Evolutionary conservation across 23 red algal species (phyloP).

Genomic region (Agarophyton chilense): DNA sequence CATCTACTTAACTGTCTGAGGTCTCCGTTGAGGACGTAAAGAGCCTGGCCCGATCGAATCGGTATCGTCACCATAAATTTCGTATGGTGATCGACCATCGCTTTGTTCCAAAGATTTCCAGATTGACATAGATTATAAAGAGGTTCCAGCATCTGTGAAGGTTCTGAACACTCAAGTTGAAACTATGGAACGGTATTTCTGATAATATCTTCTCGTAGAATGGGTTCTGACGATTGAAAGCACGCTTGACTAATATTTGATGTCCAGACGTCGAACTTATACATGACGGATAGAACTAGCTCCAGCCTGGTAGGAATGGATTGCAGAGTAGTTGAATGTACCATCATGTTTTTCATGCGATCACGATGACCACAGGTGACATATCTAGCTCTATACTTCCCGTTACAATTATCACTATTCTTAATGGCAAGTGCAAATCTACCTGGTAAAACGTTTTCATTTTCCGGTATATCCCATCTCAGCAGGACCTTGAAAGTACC

Average conservation of each 20-base stretch:
- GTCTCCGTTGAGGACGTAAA: neutral
- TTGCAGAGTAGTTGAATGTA: conserved; percentile 20
- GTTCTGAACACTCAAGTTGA: neutral
- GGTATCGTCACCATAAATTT: neutral
- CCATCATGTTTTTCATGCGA: neutral
- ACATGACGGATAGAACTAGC: neutral
- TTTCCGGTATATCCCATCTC: neutral
- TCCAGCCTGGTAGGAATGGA: neutral
- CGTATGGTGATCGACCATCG: neutral
- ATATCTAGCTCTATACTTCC: conserved; percentile 14
- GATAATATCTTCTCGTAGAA: neutral
- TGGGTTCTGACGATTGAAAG: conserved; percentile 3
- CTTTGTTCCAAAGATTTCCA: neutral
- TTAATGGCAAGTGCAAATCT: conserved; percentile 4
- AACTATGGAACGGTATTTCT: neutral
- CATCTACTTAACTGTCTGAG: conserved; percentile 39
- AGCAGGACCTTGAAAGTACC: neutral
- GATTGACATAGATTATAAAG: conserved; percentile 18
- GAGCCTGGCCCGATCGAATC: neutral
- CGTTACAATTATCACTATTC: neutral
- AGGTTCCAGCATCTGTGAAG: neutral
- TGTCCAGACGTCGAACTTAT: neutral
- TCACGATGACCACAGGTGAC: neutral
- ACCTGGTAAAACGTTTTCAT: neutral
- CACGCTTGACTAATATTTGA: conserved; percentile 2